A percentile compares a stretch with the other conserved stretches of the same genome.
phyloP scores from a whole-genome alignment of 2,329 filamentous ascomycete genomes.

The Cryphonectria parasitica region DNA sequence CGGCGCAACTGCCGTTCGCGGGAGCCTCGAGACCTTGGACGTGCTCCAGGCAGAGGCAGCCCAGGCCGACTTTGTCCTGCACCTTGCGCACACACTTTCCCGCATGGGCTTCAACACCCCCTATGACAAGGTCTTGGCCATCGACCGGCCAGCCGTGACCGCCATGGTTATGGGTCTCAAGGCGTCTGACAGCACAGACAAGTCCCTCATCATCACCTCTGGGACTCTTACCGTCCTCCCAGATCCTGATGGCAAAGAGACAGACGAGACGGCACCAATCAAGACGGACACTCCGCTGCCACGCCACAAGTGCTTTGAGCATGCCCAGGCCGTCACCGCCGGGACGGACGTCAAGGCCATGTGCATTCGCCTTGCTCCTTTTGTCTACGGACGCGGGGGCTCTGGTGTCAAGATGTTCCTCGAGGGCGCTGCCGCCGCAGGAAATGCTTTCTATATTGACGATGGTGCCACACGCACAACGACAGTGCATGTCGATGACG shows the following conservation, averaged over 20 bases:
- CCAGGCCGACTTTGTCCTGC: conserved; percentile 48
- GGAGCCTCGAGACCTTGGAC: conserved; percentile 44
- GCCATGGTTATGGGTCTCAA: conserved; percentile 42
- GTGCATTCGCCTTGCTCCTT: conserved; percentile 46
- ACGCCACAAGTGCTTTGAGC: conserved; percentile 37
- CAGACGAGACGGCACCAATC: conserved; percentile 32
- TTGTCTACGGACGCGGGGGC: conserved; percentile 48
- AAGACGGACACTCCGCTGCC: conserved; percentile 23
- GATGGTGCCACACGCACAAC: conserved; percentile 24
- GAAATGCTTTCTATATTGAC: conserved; percentile 9
- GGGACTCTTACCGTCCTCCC: conserved; percentile 36
- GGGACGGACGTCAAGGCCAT: conserved; percentile 40
- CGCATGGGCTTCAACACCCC: neutral
- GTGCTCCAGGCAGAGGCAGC: conserved; percentile 43
- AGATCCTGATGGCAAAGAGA: conserved; percentile 35
- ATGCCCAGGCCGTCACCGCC: conserved; percentile 37
- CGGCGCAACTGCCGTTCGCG: conserved; percentile 45
- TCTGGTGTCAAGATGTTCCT: conserved; percentile 43
- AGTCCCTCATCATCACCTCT: conserved; percentile 42
- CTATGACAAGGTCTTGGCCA: conserved; percentile 34
- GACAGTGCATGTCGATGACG: conserved; percentile 29
- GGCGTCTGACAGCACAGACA: conserved; percentile 31
- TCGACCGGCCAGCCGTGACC: conserved; percentile 42
- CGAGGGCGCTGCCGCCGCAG: conserved; percentile 32
- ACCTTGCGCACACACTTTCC: conserved; percentile 42